Conservation (phyloP, 768 basidiomycete species). For the Suillus variegatus region DNA sequence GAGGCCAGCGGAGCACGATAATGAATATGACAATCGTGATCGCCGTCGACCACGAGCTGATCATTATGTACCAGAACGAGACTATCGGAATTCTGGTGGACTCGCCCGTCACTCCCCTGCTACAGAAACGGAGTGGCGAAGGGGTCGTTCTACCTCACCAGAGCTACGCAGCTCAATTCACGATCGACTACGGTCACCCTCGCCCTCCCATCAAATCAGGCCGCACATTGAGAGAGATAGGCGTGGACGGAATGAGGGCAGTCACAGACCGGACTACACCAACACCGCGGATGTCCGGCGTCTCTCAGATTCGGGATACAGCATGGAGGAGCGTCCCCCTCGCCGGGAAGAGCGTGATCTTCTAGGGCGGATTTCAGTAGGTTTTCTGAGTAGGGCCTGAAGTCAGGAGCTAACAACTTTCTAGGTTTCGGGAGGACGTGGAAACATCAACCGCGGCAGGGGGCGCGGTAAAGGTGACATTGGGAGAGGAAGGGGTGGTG, state of each 20-base stretch:
- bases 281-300: not conserved
- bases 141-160: not conserved
- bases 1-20: conserved; percentile 20
- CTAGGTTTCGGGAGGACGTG: not conserved
- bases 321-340: not conserved
- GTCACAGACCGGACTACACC: not conserved
- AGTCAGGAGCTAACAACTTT: conserved; percentile 1
- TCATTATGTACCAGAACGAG: conserved; percentile 15
- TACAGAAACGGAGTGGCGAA: conserved; percentile 18
- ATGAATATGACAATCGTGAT: conserved; percentile 23
- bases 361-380: not conserved
- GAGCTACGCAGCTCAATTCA: not conserved
- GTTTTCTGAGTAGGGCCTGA: not conserved
- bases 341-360: not conserved
- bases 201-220: not conserved
- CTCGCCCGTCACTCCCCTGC: not conserved
- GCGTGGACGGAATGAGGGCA: not conserved
- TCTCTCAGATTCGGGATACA: not conserved
- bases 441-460: conserved; percentile 5
- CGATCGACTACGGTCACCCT: not conserved
- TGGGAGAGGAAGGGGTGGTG: conserved; percentile 18
- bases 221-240: not conserved
- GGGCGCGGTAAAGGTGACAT: conserved; percentile 22
- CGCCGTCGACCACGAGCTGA: conserved; percentile 26
- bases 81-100: conserved; percentile 8